Conservation (phyloP, 108 stramenopile genomes). For the Cyclotella sp. region DNA sequence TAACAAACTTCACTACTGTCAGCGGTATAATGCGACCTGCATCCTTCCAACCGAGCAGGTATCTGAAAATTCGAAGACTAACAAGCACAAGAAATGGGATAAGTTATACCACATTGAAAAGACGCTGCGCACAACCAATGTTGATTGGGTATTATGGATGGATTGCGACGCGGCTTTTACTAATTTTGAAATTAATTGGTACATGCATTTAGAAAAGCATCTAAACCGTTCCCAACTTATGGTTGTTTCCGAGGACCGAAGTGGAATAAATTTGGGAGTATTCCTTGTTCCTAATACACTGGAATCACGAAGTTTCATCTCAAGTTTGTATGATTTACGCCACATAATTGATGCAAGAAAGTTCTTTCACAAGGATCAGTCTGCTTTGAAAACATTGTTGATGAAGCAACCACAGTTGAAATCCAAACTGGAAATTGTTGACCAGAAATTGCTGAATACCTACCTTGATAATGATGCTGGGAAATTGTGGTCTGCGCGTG, state of each 20-base stretch:
- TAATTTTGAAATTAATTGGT: slow-evolving; percentile 38
- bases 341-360: neutral
- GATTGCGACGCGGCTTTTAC: slow-evolving; percentile 44
- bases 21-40: slow-evolving; percentile 18
- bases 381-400: slow-evolving; percentile 19
- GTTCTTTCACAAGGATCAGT: slow-evolving; percentile 28
- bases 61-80: neutral
- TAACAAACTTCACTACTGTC: slow-evolving; percentile 27
- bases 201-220: slow-evolving; percentile 6
- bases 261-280: slow-evolving; percentile 41
- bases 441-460: slow-evolving; percentile 4
- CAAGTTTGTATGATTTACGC: slow-evolving; percentile 18
- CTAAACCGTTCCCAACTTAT: slow-evolving; percentile 22
- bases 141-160: slow-evolving; percentile 39
- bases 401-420: neutral
- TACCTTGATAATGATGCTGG: slow-evolving; percentile 21
- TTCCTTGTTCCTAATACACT: slow-evolving; percentile 37
- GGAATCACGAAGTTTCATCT: slow-evolving; percentile 5
- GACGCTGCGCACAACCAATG: slow-evolving; percentile 3
- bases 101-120: slow-evolving; percentile 27
- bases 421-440: slow-evolving; percentile 4
- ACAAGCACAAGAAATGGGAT: slow-evolving; percentile 25
- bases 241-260: slow-evolving; percentile 13
- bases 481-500: slow-evolving; percentile 1
- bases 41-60: slow-evolving; percentile 18